Base-by-base conservation (phyloP, 352 stramenopile species). In the Pythium phragmitis region DNA sequence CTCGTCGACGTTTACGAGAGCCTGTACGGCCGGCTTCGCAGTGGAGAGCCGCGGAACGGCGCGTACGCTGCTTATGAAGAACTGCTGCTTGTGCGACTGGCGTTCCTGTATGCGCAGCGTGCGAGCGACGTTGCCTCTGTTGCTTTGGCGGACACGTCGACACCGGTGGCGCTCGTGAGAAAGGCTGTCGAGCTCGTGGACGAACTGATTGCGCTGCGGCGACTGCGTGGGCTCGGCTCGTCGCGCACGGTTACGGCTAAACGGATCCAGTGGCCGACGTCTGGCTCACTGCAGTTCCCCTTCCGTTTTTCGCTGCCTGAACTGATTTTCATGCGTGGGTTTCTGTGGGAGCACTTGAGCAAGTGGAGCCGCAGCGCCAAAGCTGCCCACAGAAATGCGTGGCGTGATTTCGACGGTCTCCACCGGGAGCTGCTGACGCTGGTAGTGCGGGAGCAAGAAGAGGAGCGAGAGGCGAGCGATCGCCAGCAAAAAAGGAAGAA, bases 1-100 rank as follows among this genome's bases (percentile, higher is more conserved):
- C 45, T 76, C 2, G 74, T 87, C 12, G 76, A 87, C 30, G 64
- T 82, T 23, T 82, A 84, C 52, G 77, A 87, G 54, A 88, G 81
- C 60, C 63, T 88, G 3, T 82, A 73, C 6, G 77, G 77, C 9
- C 74, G 79, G 16, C 59, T 90, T 21, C 74, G 77, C 9, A 68
- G 74, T 16, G 61, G 60, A 0, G 75, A 75, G 46, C 55, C 69
- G 1, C 65, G 64, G 7, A 73, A 61, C 5, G 57, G 51, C 19
- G 46, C 64, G 3, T 85, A 88, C 43, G 57, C 63, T 16, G 47
- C 64, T 8, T 84, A 79, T 30, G 77, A 89, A 68, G 79, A 91
- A 49, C 50, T 89, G 1, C 34, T 91, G 1, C 46, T 89, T 14
- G 33, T 85, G 2, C 68, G 82, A 16, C 33, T 91, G 1, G 73